Base-by-base conservation (phyloP, 2,329 filamentous ascomycete species). In the Calonectria ilicicola region DNA sequence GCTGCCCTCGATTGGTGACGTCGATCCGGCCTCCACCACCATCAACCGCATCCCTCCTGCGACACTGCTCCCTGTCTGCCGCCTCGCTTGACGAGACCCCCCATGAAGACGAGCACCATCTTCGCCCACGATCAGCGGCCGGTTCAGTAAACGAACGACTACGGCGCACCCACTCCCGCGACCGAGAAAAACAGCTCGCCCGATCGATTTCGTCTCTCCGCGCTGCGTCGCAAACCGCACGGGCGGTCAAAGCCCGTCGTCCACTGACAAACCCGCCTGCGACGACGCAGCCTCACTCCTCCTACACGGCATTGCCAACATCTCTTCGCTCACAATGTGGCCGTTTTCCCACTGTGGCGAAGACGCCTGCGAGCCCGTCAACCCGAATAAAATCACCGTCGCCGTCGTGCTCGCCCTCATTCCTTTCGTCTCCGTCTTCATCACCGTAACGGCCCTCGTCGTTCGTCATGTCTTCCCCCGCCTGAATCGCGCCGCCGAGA, bases 371-470 rank as follows among this genome's bases (percentile, higher is more conserved):
- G 85, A 86, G 72, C 83, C 87, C 69, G 81, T 85, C 66, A 81
- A 85, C 51, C 84, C 88, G 38, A 77, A 80, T 67, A 81, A 83
- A 65, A 79, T 87, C 65, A 81, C 84, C 47, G 79, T 88, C 42
- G 84, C 88, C 53, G 85, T 87, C 38, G 81, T 91, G 44, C 77
- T 92, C 63, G 88, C 94, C 70, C 90, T 94, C 27, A 88, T 90
- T 4, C 94, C 94, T 0, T 95, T 97, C 82, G 81, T 94, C 71
- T 82, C 91, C 71, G 94, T 94, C 44, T 96, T 96, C 83, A 75
- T 90, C 74, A 80, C 89, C 64, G 90, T 94, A 76, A 90, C 89
- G 63, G 79, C 90, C 42, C 83, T 94, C 67, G 92, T 93, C 63
- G 88, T 91, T 64, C 89, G 91, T 42, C 92, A 91, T 78, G 84